Base-by-base conservation (phyloP, 306 rosid genomes). In the Ceratonia siliqua region DNA sequence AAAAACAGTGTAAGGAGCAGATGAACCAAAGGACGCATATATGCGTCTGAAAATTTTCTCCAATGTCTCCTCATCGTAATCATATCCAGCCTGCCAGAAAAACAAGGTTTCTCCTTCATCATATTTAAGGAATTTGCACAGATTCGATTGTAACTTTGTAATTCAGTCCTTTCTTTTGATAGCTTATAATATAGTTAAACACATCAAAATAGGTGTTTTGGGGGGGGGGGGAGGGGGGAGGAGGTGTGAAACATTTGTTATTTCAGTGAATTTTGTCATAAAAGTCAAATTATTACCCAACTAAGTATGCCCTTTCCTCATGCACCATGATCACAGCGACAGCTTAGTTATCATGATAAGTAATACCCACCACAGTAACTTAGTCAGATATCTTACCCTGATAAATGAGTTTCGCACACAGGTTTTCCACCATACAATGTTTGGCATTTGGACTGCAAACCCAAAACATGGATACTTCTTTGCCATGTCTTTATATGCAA, bases 11-110 rank as follows among this genome's bases (percentile, higher is more conserved):
- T 90, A 94, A 24, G 98, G 97, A n/a, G 97, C 98, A 68, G 97
- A 85, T 24, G 98, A 94, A 74, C 98, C 97, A 81, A 94, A 92
- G 5, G 98, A 84, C 33, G 96, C 73, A 79, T 91, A 91, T 79
- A 94, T 94, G 78, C 96, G 96, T 57, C 83, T 83, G 79, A 94
- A 94, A 77, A 94, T 90, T 74, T 94, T 94, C 82, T 91, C 98
- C 86, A 94, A 94, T 43, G 96, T 94, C 88, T 94, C 98, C 83
- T 94, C 98, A 9, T 94, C 96, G 20, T 89, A 91, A 3, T 87
- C 93, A 82, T 91, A 94, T 77, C 98, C 96, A 81, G 97, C 98
- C 96, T 94, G 89, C 50, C 46, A 80, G 20, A 43, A 84, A 89
- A 73, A 84, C 46, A 86, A 73, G 28, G 49, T 28, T 49, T 43